These are phyloP conservation scores for Aechmea fasciata DNA, from an alignment of 176 grass and related monocot species.

Conservation along the genomic window DNA sequence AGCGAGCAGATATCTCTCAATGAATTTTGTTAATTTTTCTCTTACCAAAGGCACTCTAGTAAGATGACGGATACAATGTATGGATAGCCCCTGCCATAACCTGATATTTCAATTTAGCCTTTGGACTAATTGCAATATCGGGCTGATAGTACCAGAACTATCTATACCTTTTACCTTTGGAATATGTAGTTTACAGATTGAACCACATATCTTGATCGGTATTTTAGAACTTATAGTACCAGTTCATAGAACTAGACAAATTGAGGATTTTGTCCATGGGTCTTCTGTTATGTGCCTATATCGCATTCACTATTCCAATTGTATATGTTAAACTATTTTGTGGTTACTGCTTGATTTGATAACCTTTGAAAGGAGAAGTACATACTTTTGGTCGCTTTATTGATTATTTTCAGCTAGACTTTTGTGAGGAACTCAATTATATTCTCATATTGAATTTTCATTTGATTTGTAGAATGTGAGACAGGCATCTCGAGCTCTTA, in stretches of 20 bases:
- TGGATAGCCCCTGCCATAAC: too few species aligned
- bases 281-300: too few species aligned
- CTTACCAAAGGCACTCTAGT: not conserved
- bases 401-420: not conserved
- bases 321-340: too few species aligned
- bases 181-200: not conserved
- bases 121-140: too few species aligned
- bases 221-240: not conserved
- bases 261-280: too few species aligned
- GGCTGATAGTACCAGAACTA: too few species aligned
- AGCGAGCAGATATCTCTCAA: not conserved
- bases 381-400: not conserved
- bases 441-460: slow-evolving; percentile 10
- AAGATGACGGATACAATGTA: not conserved
- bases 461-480: slow-evolving; percentile 61
- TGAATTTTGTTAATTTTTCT: not conserved
- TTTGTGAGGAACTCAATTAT: not conserved
- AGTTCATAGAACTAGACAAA: too few species aligned
- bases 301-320: too few species aligned
- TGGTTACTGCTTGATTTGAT: too few species aligned
- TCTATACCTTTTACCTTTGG: too few species aligned
- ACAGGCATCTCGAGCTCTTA: slow-evolving; percentile 76
- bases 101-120: too few species aligned
- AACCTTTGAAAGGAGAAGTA: too few species aligned
- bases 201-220: not conserved